Evolutionary conservation across 2,329 filamentous ascomycete genomes (phyloP).

Genomic region (Cryphonectria parasitica): DNA sequence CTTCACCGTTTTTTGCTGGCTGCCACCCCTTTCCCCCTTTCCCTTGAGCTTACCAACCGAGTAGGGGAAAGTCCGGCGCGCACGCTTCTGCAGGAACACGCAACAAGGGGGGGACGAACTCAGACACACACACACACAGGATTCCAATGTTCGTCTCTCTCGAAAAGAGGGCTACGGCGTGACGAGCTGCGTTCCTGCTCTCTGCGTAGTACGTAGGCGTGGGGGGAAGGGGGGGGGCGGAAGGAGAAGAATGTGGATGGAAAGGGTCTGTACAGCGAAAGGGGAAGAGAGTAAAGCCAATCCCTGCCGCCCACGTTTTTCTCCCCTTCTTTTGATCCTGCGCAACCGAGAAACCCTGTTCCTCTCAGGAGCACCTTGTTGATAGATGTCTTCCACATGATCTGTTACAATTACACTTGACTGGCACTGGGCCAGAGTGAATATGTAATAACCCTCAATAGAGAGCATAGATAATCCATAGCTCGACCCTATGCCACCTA

Average conservation of each 20-base stretch:
- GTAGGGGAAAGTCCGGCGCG: conserved; percentile 10
- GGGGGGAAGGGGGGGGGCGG: neutral
- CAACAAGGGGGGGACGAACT: neutral
- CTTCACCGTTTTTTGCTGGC: neutral
- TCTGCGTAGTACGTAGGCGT: neutral
- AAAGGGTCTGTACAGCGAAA: conserved; percentile 21
- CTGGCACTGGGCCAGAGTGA: neutral
- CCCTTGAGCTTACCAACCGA: conserved; percentile 3
- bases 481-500: neutral
- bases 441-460: neutral
- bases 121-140: neutral
- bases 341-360: neutral
- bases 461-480: neutral
- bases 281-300: conserved; percentile 15
- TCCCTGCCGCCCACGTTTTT: conserved; percentile 11
- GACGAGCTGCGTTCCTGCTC: neutral
- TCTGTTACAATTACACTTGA: neutral
- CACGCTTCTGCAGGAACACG: conserved; percentile 25
- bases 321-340: neutral
- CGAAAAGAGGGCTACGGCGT: neutral
- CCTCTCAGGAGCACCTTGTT: neutral
- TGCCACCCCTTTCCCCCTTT: neutral
- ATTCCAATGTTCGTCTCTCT: conserved; percentile 10
- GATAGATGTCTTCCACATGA: neutral
- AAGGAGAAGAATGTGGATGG: neutral